Conservation (phyloP, 2,329 filamentous ascomycete genomes). For the Fusarium gaditjirri region DNA sequence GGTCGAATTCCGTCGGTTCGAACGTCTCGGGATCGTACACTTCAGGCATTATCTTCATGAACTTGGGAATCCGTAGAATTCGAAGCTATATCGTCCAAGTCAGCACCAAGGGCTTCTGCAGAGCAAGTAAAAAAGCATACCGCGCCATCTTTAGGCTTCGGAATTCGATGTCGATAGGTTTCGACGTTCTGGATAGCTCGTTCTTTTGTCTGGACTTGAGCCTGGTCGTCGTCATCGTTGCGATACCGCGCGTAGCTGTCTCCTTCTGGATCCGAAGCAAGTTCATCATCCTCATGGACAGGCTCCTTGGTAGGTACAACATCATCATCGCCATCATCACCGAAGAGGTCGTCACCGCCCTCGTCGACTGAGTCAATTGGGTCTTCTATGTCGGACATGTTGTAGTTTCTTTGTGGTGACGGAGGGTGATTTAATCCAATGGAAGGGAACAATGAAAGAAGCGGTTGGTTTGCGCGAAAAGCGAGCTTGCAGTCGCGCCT, state of each 20-base stretch:
- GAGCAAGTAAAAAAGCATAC: conserved; percentile 56
- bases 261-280: conserved; percentile 62
- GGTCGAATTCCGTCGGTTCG: conserved; percentile 66
- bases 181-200: conserved; percentile 71
- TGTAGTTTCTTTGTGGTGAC: neutral
- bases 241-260: conserved; percentile 54
- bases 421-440: neutral
- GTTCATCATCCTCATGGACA: conserved; percentile 70
- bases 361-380: conserved; percentile 63
- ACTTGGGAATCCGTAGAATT: conserved; percentile 76
- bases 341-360: conserved; percentile 71
- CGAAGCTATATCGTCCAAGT: conserved; percentile 66
- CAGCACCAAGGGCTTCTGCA: conserved; percentile 2
- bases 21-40: conserved; percentile 75
- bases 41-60: conserved; percentile 75
- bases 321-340: conserved; percentile 70
- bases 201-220: conserved; percentile 60
- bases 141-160: conserved; percentile 76
- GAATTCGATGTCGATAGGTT: conserved; percentile 75
- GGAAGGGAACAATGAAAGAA: neutral
- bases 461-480: conserved; percentile 22
- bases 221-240: conserved; percentile 58
- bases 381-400: conserved; percentile 69
- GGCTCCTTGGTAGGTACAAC: conserved; percentile 68
- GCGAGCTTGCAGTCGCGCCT: conserved; percentile 19